Evolutionary conservation across 2,329 filamentous ascomycete species (phyloP).

Genomic region (Monosporascus sp.): DNA sequence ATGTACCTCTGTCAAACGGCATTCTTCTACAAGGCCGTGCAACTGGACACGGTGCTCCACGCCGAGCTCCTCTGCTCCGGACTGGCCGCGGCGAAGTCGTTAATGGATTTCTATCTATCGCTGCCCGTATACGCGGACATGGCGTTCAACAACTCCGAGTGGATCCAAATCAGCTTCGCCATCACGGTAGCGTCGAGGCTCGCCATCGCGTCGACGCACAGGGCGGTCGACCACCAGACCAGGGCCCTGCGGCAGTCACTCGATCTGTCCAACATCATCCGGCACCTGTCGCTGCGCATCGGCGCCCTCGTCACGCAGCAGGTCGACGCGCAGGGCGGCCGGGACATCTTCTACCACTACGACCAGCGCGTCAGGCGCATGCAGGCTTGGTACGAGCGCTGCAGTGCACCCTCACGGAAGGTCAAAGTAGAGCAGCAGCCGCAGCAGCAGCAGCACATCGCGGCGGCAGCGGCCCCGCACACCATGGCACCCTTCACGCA

Average conservation of each 20-base stretch:
- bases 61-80: conserved; percentile 9
- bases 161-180: conserved; percentile 33
- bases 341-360: conserved; percentile 4
- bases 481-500: background rate
- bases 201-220: conserved; percentile 5
- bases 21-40: conserved; percentile 24
- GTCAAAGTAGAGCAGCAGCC: background rate
- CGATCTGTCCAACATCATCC: background rate
- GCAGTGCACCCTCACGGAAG: background rate
- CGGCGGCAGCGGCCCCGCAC: background rate
- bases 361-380: conserved; percentile 4
- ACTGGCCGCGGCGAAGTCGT: conserved; percentile 17
- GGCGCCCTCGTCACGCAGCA: conserved; percentile 1
- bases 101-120: conserved; percentile 26
- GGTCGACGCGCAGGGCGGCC: conserved; percentile 1
- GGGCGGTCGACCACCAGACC: background rate
- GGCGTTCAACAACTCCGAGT: conserved; percentile 31
- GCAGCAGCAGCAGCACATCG: background rate
- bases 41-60: conserved; percentile 4
- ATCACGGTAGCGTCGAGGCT: conserved; percentile 2
- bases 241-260: background rate
- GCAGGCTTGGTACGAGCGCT: conserved; percentile 3
- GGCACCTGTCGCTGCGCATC: background rate
- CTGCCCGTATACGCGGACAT: conserved; percentile 29
- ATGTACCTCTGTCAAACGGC: conserved; percentile 33